Percentiles rank a stretch among this genome's conserved stretches.
These are phyloP conservation scores for Kernera saxatilis DNA, from an alignment of 345 rosid genomes.

Conservation along the genomic window DNA sequence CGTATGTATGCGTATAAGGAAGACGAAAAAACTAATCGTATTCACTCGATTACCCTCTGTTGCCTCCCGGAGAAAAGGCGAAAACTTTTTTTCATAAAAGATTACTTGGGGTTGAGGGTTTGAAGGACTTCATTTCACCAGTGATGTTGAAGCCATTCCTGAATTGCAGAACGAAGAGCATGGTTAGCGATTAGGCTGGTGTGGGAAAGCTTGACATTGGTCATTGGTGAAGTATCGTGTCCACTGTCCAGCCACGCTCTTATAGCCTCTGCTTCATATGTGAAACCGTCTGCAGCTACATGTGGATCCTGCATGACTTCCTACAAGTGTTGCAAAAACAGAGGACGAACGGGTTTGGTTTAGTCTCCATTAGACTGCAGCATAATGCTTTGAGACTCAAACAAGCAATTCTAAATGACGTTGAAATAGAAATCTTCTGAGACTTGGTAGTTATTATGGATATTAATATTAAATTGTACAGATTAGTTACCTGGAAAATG, in stretches of 20 bases:
- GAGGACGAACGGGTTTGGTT: neutral
- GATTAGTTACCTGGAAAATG: conserved; percentile 58
- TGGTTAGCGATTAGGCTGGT: conserved; percentile 44
- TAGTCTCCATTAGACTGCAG: neutral
- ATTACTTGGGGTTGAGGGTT: neutral
- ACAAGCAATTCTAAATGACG: neutral
- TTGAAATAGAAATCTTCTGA: neutral
- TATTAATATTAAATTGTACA: neutral
- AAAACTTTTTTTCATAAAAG: conserved; percentile 1
- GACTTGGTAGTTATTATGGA: neutral
- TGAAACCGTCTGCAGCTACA: conserved; percentile 76
- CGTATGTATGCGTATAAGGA: conserved; percentile 14
- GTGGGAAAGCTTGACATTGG: conserved; percentile 43
- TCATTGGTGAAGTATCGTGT: conserved; percentile 76
- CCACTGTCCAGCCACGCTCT: conserved; percentile 70
- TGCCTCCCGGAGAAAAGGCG: conserved; percentile 9
- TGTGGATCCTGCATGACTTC: conserved; percentile 82
- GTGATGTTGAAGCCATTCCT: conserved; percentile 61
- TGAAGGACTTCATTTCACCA: neutral
- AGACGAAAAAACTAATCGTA: neutral
- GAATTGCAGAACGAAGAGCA: conserved; percentile 52
- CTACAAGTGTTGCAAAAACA: conserved; percentile 35
- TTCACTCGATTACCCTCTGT: neutral
- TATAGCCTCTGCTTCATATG: conserved; percentile 78
- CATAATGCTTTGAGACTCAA: neutral